These are phyloP conservation scores for Crataegus laevigata DNA, from an alignment of 306 rosid species.

Conservation along the genomic window DNA sequence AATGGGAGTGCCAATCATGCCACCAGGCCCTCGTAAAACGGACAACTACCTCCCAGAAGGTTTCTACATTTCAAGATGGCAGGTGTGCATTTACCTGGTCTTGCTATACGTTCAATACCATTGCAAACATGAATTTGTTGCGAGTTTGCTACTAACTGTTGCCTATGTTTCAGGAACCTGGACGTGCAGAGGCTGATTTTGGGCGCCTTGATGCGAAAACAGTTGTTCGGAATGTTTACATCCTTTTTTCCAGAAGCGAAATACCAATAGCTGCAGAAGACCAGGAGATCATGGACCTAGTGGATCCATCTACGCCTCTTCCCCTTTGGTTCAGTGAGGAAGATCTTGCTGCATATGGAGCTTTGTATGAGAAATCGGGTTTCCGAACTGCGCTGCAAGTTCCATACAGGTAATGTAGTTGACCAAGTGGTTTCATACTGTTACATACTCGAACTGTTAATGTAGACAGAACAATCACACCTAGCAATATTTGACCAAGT, in stretches of 20 bases:
- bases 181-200: constrained; percentile 83
- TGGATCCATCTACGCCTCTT: constrained; percentile 59
- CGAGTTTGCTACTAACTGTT: not conserved
- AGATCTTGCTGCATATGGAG: constrained; percentile 57
- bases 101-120: not conserved
- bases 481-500: not conserved
- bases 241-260: constrained; percentile 68
- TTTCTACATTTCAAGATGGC: constrained; percentile 70
- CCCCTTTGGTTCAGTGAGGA: constrained; percentile 78
- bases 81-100: constrained; percentile 23
- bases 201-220: constrained; percentile 61
- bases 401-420: constrained; percentile 54
- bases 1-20: constrained; percentile 53
- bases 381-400: constrained; percentile 58
- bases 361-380: constrained; percentile 70
- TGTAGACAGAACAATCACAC: not conserved
- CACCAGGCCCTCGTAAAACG: constrained; percentile 25
- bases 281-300: constrained; percentile 88
- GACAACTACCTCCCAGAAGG: constrained; percentile 50
- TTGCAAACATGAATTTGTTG: not conserved
- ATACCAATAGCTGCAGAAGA: constrained; percentile 63
- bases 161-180: constrained; percentile 44
- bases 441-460: too few species aligned
- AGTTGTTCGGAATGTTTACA: constrained; percentile 58
- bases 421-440: not conserved